Percentiles rank a stretch among this genome's conserved stretches.
phyloP scores from a whole-genome alignment of 768 basidiomycete genomes.

The Kwoniella newhampshirensis region DNA sequence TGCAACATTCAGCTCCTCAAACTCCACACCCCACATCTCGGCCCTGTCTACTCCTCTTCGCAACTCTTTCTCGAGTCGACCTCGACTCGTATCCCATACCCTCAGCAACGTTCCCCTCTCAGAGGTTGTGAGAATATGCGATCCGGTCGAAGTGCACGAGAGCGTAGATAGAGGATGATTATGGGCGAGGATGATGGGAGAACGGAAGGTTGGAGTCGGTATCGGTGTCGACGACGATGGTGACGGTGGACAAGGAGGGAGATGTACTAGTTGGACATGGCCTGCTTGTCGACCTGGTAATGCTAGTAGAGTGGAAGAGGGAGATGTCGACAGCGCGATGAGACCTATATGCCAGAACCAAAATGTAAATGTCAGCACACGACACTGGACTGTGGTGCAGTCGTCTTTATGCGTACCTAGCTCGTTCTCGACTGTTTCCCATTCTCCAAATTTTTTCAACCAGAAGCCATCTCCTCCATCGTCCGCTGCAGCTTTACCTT shows the following conservation, averaged over 20 bases:
- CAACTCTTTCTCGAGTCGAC: constrained; percentile 47
- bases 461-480: constrained; percentile 25
- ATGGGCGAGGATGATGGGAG: constrained; percentile 53
- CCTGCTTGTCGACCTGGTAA: constrained; percentile 54
- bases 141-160: constrained; percentile 39
- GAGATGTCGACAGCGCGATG: constrained; percentile 41
- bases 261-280: constrained; percentile 52
- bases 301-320: constrained; percentile 46
- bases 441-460: constrained; percentile 46
- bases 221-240: constrained; percentile 2
- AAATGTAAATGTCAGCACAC: neutral
- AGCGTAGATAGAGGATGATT: constrained; percentile 47
- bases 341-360: constrained; percentile 49
- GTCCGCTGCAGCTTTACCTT: constrained; percentile 28
- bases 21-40: constrained; percentile 50
- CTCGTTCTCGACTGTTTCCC: constrained; percentile 51
- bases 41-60: constrained; percentile 51
- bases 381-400: neutral
- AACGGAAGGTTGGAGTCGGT: constrained; percentile 36
- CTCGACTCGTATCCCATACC: constrained; percentile 49
- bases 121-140: constrained; percentile 48
- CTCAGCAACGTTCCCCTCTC: constrained; percentile 51
- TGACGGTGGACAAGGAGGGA: constrained; percentile 38
- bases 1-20: constrained; percentile 17
- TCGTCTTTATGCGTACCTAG: constrained; percentile 27